Percentiles rank a stretch among this genome's conserved stretches.
phyloP scores from a whole-genome alignment of 73 alveolate species.

The Paraurostyla sp. region DNA sequence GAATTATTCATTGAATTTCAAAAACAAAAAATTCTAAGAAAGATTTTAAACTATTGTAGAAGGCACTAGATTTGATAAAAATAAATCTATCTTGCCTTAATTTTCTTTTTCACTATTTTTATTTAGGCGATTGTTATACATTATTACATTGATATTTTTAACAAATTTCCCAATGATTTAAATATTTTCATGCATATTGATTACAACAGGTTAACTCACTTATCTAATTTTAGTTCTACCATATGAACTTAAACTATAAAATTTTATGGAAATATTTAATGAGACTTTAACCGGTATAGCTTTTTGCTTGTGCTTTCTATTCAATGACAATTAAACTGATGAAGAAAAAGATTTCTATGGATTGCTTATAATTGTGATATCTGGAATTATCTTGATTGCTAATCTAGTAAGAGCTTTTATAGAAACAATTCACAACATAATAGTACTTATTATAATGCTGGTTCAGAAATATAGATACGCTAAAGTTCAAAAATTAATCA shows the following conservation, averaged over 20 bases:
- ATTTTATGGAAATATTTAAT: slow-evolving; percentile 12
- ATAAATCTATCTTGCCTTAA: background rate
- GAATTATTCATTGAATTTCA: background rate
- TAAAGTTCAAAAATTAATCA: no score
- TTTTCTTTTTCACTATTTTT: background rate
- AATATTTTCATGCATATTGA: background rate
- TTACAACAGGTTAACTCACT: background rate
- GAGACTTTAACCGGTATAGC: slow-evolving; percentile 49
- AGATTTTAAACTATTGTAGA: background rate
- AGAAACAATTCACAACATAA: background rate
- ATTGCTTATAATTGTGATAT: background rate
- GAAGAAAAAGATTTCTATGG: background rate
- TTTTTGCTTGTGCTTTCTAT: slow-evolving; percentile 14
- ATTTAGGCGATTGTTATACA: slow-evolving; percentile 4
- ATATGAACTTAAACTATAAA: background rate
- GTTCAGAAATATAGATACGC: no score
- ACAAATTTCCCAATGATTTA: background rate
- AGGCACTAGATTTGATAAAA: background rate
- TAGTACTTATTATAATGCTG: no score
- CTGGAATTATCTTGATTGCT: background rate
- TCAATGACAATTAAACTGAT: background rate
- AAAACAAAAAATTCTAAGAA: background rate
- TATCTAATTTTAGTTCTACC: background rate
- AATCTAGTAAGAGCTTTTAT: background rate
- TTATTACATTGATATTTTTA: background rate